phyloP scores from a whole-genome alignment of 495 filamentous ascomycete species.

The Aspergillus panamensis region DNA sequence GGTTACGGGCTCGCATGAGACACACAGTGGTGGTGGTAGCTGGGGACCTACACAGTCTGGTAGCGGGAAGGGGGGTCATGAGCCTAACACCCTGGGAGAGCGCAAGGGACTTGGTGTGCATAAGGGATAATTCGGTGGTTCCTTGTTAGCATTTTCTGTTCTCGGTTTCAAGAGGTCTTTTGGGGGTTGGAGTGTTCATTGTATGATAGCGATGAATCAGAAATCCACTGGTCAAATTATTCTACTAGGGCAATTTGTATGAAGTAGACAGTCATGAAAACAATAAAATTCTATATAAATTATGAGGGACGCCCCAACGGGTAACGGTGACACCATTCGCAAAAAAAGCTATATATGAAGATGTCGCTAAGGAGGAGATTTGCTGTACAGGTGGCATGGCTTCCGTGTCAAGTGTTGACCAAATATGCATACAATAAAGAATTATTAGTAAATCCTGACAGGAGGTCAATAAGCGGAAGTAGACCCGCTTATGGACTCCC shows the following conservation, averaged over 20 bases:
- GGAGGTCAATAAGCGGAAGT: neutral
- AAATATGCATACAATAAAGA: conserved; percentile 12
- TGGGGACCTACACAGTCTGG: conserved; percentile 23
- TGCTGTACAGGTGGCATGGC: conserved; percentile 8
- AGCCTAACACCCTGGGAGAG: conserved; percentile 39
- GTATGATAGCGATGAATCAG: too few relatives aligned
- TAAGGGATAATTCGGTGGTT: neutral
- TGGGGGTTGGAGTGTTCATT: too few relatives aligned
- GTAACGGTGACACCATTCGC: too few relatives aligned
- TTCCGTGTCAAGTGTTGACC: neutral
- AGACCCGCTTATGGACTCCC: neutral
- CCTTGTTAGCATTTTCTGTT: neutral
- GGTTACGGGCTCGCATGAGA: conserved; percentile 30
- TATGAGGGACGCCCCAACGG: too few relatives aligned
- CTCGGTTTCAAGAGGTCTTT: too few relatives aligned
- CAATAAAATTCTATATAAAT: too few relatives aligned
- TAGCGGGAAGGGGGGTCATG: conserved; percentile 43
- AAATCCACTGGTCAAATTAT: too few relatives aligned
- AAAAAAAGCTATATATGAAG: neutral
- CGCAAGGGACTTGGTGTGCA: conserved; percentile 37
- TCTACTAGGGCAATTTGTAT: too few relatives aligned
- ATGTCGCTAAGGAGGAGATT: neutral
- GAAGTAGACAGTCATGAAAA: too few relatives aligned
- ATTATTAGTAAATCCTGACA: conserved; percentile 6
- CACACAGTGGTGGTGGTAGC: conserved; percentile 26